phyloP scores from a whole-genome alignment of 305 asterid species.

The Coffea humblotiana region DNA sequence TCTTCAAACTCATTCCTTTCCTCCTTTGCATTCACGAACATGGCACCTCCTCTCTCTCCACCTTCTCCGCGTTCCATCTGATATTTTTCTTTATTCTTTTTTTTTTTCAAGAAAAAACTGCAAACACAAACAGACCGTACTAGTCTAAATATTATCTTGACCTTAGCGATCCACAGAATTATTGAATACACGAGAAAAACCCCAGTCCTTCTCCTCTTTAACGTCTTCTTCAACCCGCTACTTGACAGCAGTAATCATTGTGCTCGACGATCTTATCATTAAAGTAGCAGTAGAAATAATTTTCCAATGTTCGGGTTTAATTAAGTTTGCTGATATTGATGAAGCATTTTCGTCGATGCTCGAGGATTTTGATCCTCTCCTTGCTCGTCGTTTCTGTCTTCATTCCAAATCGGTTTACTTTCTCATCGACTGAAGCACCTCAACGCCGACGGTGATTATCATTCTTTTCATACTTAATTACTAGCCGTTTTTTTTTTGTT shows the following conservation, averaged over 20 bases:
- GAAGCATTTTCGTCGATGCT: slow-evolving; percentile 54
- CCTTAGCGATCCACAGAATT: slow-evolving; percentile 8
- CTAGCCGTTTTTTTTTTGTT: background rate
- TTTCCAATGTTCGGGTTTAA: slow-evolving; percentile 13
- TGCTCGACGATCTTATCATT: background rate
- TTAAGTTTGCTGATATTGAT: slow-evolving; percentile 33
- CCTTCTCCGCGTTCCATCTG: slow-evolving; percentile 16
- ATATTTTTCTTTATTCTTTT: background rate
- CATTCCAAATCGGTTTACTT: slow-evolving; percentile 57
- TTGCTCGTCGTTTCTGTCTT: slow-evolving; percentile 63
- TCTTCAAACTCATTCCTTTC: slow-evolving; percentile 17
- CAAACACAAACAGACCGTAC: too few relatives aligned
- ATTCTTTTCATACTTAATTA: background rate
- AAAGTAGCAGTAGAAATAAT: background rate
- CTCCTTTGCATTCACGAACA: slow-evolving; percentile 29
- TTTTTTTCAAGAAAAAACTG: too few relatives aligned
- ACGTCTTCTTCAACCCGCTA: slow-evolving; percentile 9
- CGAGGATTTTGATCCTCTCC: slow-evolving; percentile 86
- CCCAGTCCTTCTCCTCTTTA: slow-evolving; percentile 8
- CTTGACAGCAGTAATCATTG: background rate
- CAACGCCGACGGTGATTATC: slow-evolving; percentile 45
- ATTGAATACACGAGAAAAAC: slow-evolving; percentile 18
- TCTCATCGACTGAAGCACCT: slow-evolving; percentile 55
- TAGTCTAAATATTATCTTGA: background rate
- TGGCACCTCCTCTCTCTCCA: slow-evolving; percentile 29